Base-by-base conservation (phyloP, 2,329 filamentous ascomycete genomes). In the Capronia americana region DNA sequence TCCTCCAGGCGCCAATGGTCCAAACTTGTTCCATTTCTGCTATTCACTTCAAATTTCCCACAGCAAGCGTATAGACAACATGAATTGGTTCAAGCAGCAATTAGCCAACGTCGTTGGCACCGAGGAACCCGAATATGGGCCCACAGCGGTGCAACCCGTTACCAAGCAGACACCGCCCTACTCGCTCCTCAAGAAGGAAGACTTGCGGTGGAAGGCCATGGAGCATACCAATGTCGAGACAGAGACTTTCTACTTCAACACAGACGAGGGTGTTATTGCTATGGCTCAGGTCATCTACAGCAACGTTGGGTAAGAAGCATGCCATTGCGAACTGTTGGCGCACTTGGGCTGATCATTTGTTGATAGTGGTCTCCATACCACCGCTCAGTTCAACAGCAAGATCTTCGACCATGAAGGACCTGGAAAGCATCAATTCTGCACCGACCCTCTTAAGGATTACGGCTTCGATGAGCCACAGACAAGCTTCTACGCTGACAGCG, bases 241-340 rank as follows among this genome's bases (percentile, higher is more conserved):
- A 32, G 91, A 97, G 83, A 93, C 87, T 69, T 99, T 97, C 82
- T 99, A 99, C 82, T 81, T 97, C 75, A 89, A 89, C 79, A 84
- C 90, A 63, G 91, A 97, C 69, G 87, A 83, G 67, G 95, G 95
- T 58, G 85, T 89, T 70, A 79, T 93, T 70, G 92, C 86, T 61
- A 87, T 97, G 79, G 88, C 87, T 67, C 95, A 99, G 84, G 86
- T 98, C 80, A 97, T 99, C 78, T 97, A 98, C 85, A 98, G 92
- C 84, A 97, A 97, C 81, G 91, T 99, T 78, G 90, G 88, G 93
- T 97, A 88, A 80, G 90, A 72, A 30, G 64, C 46, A 63, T 57
- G 57, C 64, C 60, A 69, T 50, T 48, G 26, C 6, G 34, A 28
- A 14, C 17, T 51, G 50, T 50, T 59, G 44, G 12, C 50, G 57